Evolutionary conservation across 2,329 filamentous ascomycete genomes (phyloP).

Genomic region (Cordyceps pruinosa): DNA sequence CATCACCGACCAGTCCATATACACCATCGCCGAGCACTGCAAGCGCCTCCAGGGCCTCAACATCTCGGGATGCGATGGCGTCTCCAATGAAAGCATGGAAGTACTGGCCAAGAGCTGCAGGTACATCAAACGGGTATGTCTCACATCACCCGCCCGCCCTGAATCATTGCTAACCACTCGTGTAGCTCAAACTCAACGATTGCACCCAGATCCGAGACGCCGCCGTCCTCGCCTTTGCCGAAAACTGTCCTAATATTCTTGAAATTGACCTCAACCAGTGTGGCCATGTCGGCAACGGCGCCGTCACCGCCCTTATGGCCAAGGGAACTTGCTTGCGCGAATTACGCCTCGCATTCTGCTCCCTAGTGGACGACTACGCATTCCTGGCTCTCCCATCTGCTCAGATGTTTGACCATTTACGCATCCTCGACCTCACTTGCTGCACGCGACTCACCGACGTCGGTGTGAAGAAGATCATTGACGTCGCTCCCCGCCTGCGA

Average conservation of each 20-base stretch:
- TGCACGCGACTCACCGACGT: slow-evolving; percentile 79
- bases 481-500: slow-evolving; percentile 76
- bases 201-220: slow-evolving; percentile 78
- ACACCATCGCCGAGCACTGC: slow-evolving; percentile 73
- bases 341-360: slow-evolving; percentile 78
- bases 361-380: slow-evolving; percentile 76
- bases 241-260: slow-evolving; percentile 83
- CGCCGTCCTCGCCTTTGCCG: slow-evolving; percentile 77
- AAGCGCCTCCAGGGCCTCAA: slow-evolving; percentile 84
- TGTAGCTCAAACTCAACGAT: slow-evolving; percentile 85
- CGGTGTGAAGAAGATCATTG: slow-evolving; percentile 81
- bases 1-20: slow-evolving; percentile 76
- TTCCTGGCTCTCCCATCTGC: slow-evolving; percentile 70
- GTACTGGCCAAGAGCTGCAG: slow-evolving; percentile 73
- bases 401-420: slow-evolving; percentile 73
- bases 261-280: slow-evolving; percentile 95
- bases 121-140: slow-evolving; percentile 74
- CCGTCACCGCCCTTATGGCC: slow-evolving; percentile 72
- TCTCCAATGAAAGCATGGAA: slow-evolving; percentile 82
- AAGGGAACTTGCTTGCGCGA: slow-evolving; percentile 82
- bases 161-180: slow-evolving; percentile 23
- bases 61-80: slow-evolving; percentile 74
- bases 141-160: not conserved
- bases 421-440: slow-evolving; percentile 89
- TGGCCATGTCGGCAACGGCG: slow-evolving; percentile 69